A percentile compares a stretch with the other conserved stretches of the same genome.
Evolutionary conservation across 2,329 filamentous ascomycete species (phyloP).

Genomic region (Macrophomina phaseolina): DNA sequence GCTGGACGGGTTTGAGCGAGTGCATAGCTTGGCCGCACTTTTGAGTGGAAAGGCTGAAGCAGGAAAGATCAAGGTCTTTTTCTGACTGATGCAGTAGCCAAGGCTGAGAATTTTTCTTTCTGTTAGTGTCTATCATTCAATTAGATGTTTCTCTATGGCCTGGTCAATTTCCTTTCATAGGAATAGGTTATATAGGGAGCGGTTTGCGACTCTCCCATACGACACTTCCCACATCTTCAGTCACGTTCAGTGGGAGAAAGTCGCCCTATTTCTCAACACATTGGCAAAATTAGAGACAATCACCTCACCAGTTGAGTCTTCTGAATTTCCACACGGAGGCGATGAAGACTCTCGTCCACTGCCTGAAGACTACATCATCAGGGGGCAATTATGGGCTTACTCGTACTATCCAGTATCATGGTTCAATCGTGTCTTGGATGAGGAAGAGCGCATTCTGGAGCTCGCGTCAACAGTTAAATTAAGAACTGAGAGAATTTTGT

Average conservation of each 20-base stretch:
- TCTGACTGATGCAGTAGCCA: too few relatives aligned
- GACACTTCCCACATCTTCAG: constrained; percentile 37
- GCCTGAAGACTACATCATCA: constrained; percentile 71
- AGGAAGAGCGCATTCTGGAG: constrained; percentile 72
- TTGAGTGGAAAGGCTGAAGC: too few relatives aligned
- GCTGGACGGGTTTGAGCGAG: too few relatives aligned
- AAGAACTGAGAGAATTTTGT: too few relatives aligned
- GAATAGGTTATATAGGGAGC: too few relatives aligned
- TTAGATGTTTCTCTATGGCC: too few relatives aligned
- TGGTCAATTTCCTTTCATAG: too few relatives aligned
- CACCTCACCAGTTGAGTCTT: neutral
- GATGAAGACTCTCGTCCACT: constrained; percentile 60
- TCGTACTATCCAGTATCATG: constrained; percentile 64
- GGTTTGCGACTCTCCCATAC: constrained; percentile 45
- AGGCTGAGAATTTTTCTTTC: too few relatives aligned
- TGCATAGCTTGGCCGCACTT: too few relatives aligned
- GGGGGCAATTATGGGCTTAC: constrained; percentile 66
- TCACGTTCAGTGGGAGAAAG: constrained; percentile 60
- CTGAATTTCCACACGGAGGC: constrained; percentile 55
- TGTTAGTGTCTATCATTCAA: too few relatives aligned
- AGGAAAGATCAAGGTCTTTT: too few relatives aligned
- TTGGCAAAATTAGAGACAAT: constrained; percentile 37
- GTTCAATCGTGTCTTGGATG: constrained; percentile 68
- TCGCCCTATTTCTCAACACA: constrained; percentile 60
- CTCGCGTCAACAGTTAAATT: constrained; percentile 62